These are phyloP conservation scores for Cinchona pubescens DNA, from an alignment of 257 asterid genomes.

Conservation along the genomic window DNA sequence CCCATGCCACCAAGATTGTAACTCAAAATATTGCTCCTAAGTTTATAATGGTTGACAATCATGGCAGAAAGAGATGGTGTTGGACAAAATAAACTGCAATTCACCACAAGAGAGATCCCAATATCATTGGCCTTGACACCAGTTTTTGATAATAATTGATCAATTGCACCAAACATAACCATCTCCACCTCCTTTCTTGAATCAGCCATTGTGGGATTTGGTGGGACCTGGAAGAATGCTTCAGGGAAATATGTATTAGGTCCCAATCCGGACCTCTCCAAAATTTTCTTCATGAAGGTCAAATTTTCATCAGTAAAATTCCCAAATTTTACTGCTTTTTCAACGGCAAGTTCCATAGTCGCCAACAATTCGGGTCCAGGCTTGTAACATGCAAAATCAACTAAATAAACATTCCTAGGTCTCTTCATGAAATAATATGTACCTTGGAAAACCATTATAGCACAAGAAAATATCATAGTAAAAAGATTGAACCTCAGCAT, in stretches of 20 bases:
- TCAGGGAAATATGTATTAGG: constrained; percentile 20
- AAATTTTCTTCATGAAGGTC: constrained; percentile 23
- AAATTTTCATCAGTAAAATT: constrained; percentile 18
- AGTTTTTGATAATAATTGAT: constrained; percentile 29
- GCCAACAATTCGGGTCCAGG: constrained; percentile 29
- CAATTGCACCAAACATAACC: constrained; percentile 33
- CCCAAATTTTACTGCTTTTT: constrained; percentile 2
- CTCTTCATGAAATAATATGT: constrained; percentile 22
- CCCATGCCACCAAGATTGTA: constrained; percentile 43
- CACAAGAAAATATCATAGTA: constrained; percentile 4
- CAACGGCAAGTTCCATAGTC: constrained; percentile 7
- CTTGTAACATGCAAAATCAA: constrained; percentile 39
- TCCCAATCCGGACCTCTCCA: constrained; percentile 27
- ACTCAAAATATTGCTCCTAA: constrained; percentile 28
- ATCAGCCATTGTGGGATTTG: constrained; percentile 14
- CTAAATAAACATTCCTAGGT: constrained; percentile 34
- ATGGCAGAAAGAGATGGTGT: constrained; percentile 31
- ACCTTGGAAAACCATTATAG: constrained; percentile 23
- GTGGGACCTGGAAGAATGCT: constrained; percentile 5
- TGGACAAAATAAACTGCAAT: constrained; percentile 29
- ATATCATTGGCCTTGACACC: constrained; percentile 26
- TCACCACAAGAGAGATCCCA: constrained; percentile 38
- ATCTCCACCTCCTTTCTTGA: constrained; percentile 30
- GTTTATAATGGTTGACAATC: constrained; percentile 40
- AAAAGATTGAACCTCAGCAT: constrained; percentile 23